phyloP scores from a whole-genome alignment of 164 flowering plant species.

The Annona squamosa region DNA sequence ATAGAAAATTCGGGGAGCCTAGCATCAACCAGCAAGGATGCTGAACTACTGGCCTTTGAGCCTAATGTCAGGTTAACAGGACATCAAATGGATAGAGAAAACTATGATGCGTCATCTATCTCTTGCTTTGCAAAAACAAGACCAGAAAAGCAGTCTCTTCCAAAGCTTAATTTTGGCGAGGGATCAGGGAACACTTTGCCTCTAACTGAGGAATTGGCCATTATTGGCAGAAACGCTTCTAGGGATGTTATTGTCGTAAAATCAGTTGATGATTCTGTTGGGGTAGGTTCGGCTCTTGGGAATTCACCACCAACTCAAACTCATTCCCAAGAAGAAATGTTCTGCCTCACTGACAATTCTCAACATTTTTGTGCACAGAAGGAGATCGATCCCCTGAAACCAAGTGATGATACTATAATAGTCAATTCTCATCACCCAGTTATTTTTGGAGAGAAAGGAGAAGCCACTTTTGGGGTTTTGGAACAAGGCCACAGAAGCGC shows the following conservation, averaged over 20 bases:
- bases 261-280: slow-evolving; percentile 9
- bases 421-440: slow-evolving; percentile 17
- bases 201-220: slow-evolving; percentile 8
- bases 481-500: slow-evolving; percentile 15
- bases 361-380: slow-evolving; percentile 13
- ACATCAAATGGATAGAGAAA: neutral
- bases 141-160: slow-evolving; percentile 19
- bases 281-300: slow-evolving; percentile 7
- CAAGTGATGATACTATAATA: slow-evolving; percentile 17
- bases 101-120: neutral
- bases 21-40: neutral
- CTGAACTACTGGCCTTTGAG: neutral
- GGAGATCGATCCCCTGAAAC: slow-evolving; percentile 13
- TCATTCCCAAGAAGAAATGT: slow-evolving; percentile 14
- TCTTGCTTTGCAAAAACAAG: slow-evolving; percentile 13
- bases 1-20: slow-evolving; percentile 4
- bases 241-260: slow-evolving; percentile 14
- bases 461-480: slow-evolving; percentile 13
- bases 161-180: slow-evolving; percentile 9
- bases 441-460: slow-evolving; percentile 15
- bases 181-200: slow-evolving; percentile 10
- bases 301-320: slow-evolving; percentile 12
- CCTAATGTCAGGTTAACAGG: slow-evolving; percentile 1
- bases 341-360: neutral
- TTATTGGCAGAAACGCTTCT: neutral